Conservation (phyloP, 345 rosid genomes). For the Reutealis trisperma region DNA sequence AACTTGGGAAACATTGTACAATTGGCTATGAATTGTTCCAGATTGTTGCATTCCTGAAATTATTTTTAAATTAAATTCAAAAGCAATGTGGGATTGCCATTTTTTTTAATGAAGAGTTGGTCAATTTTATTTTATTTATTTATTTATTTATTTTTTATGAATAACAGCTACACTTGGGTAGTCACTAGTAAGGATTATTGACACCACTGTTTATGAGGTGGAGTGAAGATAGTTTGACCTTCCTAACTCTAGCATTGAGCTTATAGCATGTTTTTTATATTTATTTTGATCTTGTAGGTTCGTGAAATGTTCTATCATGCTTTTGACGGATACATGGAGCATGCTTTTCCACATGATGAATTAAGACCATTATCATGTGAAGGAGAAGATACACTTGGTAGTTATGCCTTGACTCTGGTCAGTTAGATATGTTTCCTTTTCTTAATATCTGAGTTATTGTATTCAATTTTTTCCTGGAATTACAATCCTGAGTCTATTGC, state of each 20-base stretch:
- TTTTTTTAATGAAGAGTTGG: neutral
- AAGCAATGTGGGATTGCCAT: neutral
- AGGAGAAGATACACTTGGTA: conserved; percentile 95
- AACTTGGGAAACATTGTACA: neutral
- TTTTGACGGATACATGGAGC: conserved; percentile 91
- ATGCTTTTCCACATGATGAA: conserved; percentile 96
- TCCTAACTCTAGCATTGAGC: neutral
- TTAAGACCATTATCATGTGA: conserved; percentile 80
- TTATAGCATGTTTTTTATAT: neutral
- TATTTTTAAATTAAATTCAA: neutral
- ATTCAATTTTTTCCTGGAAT: conserved; percentile 10
- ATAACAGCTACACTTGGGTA: too few species aligned
- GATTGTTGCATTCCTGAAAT: neutral
- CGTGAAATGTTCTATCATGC: conserved; percentile 98
- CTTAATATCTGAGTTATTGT: conserved; percentile 6
- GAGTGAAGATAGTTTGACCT: neutral
- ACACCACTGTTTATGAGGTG: neutral
- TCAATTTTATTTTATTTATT: too few species aligned
- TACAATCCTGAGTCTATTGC: conserved; percentile 21
- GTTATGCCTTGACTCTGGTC: conserved; percentile 96
- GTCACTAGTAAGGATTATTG: too few species aligned
- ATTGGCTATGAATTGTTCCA: neutral
- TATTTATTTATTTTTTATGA: too few species aligned
- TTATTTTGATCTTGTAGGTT: conserved; percentile 47
- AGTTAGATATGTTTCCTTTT: neutral